Percentiles rank a stretch among this genome's conserved stretches.
Conservation (phyloP, 2,329 filamentous ascomycete genomes). For the Tolypocladium album region DNA sequence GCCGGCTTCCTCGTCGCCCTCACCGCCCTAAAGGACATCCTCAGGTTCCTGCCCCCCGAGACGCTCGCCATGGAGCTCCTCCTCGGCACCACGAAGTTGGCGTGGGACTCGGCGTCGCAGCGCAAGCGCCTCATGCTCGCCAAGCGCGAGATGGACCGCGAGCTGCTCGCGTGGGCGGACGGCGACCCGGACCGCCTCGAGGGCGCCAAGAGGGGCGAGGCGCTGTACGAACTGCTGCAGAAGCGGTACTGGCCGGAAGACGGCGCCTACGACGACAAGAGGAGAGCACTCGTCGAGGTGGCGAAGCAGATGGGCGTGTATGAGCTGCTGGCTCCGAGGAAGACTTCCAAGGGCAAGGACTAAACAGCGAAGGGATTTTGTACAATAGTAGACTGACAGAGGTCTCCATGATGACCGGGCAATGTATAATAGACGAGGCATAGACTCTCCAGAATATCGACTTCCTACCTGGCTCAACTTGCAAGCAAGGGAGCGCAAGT, state of each 20-base stretch:
- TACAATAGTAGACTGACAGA: neutral
- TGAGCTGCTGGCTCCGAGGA: conserved; percentile 15
- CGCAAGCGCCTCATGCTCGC: conserved; percentile 29
- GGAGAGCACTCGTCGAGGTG: conserved; percentile 18
- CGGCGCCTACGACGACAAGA: conserved; percentile 11
- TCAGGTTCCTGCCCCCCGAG: conserved; percentile 33
- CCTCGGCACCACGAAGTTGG: conserved; percentile 31
- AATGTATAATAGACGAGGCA: neutral
- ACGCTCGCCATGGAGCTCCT: conserved; percentile 35
- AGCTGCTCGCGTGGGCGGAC: conserved; percentile 17
- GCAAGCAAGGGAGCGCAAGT: too few relatives aligned
- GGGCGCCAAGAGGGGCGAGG: conserved; percentile 22
- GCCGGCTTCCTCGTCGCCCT: conserved; percentile 35
- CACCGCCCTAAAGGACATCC: conserved; percentile 29
- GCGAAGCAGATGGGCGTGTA: conserved; percentile 34
- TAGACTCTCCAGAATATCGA: neutral
- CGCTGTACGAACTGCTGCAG: conserved; percentile 32
- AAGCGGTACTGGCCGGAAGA: conserved; percentile 22
- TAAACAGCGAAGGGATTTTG: neutral
- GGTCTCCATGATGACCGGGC: neutral
- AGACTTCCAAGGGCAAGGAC: neutral
- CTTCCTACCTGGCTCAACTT: neutral
- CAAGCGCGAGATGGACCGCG: conserved; percentile 30
- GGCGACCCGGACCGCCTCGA: conserved; percentile 24
- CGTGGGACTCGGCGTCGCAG: conserved; percentile 28